These are phyloP conservation scores for Fomitopsis schrenkii DNA, from an alignment of 1,284 basidiomycete genomes.

Conservation along the genomic window DNA sequence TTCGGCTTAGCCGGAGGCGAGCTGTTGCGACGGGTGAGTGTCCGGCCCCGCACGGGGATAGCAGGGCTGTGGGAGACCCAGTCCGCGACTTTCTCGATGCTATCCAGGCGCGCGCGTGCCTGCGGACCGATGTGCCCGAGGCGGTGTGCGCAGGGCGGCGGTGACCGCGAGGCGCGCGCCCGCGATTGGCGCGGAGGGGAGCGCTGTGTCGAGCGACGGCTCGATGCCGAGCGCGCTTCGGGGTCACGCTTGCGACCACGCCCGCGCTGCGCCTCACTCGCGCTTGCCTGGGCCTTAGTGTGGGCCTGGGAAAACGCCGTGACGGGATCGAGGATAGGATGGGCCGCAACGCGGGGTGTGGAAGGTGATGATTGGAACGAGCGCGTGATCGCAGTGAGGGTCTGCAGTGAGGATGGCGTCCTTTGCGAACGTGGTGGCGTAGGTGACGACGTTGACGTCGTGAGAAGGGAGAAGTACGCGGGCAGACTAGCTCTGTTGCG, in stretches of 20 bases:
- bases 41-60: constrained; percentile 14
- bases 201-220: constrained; percentile 24
- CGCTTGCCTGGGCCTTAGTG: constrained; percentile 9
- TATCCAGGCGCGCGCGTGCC: constrained; percentile 26
- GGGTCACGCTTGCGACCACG: constrained; percentile 25
- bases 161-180: constrained; percentile 10
- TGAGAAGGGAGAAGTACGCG: constrained; percentile 70
- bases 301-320: constrained; percentile 24
- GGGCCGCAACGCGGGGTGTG: constrained; percentile 26
- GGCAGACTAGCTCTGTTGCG: constrained; percentile 72
- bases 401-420: constrained; percentile 45
- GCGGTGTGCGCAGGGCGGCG: constrained; percentile 5
- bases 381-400: constrained; percentile 37
- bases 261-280: constrained; percentile 20
- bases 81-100: constrained; percentile 29
- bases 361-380: constrained; percentile 28
- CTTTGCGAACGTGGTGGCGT: constrained; percentile 20
- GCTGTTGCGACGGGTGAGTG: constrained; percentile 22
- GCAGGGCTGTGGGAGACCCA: constrained; percentile 31
- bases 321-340: constrained; percentile 25
- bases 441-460: constrained; percentile 39
- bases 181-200: constrained; percentile 21
- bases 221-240: constrained; percentile 24
- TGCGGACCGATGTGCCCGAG: constrained; percentile 14
- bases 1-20: constrained; percentile 21